Evolutionary conservation across 352 stramenopile species (phyloP).

Genomic region (Globisporangium cystogenes): DNA sequence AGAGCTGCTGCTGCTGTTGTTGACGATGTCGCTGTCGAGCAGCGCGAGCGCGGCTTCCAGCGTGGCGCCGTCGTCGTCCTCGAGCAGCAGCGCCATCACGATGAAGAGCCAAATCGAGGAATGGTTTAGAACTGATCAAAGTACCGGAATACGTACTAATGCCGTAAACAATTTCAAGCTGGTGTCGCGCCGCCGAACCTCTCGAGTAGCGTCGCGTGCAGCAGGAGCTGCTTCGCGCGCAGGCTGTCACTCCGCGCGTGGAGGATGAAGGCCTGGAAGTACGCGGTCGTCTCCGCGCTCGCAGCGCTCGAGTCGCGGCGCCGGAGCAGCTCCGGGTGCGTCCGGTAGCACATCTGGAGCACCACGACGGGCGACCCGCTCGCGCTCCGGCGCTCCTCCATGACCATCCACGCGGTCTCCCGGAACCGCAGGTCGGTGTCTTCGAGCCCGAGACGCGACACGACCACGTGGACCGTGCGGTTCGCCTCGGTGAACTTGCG

Average conservation of each 20-base stretch:
- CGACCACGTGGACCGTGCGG: conserved; percentile 1
- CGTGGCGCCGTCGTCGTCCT: conserved; percentile 11
- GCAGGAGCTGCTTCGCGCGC: not conserved
- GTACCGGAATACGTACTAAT: too few relatives aligned
- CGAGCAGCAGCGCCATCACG: too few relatives aligned
- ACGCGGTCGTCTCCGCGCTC: not conserved
- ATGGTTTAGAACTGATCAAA: too few relatives aligned
- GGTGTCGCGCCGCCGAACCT: not conserved
- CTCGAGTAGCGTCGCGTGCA: not conserved
- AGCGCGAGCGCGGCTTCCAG: conserved; percentile 14
- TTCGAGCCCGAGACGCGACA: not conserved
- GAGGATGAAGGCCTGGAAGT: conserved; percentile 5
- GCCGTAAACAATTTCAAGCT: too few relatives aligned
- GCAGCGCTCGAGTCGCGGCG: too few relatives aligned
- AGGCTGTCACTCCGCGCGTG: not conserved
- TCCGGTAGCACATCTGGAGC: conserved; percentile 1
- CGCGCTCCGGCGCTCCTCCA: not conserved
- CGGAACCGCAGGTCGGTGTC: not conserved
- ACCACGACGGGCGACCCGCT: not conserved
- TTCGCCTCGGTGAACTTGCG: conserved; percentile 7
- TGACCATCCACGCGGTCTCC: conserved; percentile 1
- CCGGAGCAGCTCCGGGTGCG: not conserved
- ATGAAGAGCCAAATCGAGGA: too few relatives aligned
- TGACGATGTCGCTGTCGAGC: conserved; percentile 7
- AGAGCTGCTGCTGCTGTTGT: not conserved